These are phyloP conservation scores for Syzygium aqueum DNA, from an alignment of 345 rosid genomes.

Conservation along the genomic window DNA sequence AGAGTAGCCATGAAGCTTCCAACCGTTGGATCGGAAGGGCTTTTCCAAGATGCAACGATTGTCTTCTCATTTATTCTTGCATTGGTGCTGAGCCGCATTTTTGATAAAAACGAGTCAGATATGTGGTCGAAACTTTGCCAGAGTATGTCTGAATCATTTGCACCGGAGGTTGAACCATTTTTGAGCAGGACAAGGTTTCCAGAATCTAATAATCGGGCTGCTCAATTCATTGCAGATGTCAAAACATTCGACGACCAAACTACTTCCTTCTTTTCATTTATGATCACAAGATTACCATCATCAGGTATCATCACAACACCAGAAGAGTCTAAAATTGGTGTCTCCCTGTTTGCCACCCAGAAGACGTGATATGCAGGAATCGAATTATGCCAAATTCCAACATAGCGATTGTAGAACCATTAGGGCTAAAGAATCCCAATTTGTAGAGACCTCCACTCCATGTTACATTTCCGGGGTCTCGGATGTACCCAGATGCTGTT, in stretches of 20 bases:
- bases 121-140: conserved; percentile 63
- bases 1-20: conserved; percentile 12
- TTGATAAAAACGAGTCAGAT: conserved; percentile 9
- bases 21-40: conserved; percentile 15
- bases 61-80: neutral
- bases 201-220: conserved; percentile 27
- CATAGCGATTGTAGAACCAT: conserved; percentile 28
- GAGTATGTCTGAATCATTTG: neutral
- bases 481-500: conserved; percentile 17
- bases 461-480: conserved; percentile 23
- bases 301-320: conserved; percentile 35
- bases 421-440: conserved; percentile 51
- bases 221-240: neutral
- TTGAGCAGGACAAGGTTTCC: conserved; percentile 45
- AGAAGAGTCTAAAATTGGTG: conserved; percentile 32
- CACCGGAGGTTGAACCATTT: neutral
- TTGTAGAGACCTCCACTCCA: conserved; percentile 19
- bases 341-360: conserved; percentile 50
- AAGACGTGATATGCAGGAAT: conserved; percentile 11
- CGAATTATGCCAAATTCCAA: conserved; percentile 42
- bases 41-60: conserved; percentile 16
- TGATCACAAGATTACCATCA: conserved; percentile 35
- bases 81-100: conserved; percentile 20
- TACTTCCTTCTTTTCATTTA: conserved; percentile 2
- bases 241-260: conserved; percentile 48